Evolutionary conservation across 1,284 basidiomycete genomes (phyloP).

Genomic region (Cutaneotrichosporon curvatum): DNA sequence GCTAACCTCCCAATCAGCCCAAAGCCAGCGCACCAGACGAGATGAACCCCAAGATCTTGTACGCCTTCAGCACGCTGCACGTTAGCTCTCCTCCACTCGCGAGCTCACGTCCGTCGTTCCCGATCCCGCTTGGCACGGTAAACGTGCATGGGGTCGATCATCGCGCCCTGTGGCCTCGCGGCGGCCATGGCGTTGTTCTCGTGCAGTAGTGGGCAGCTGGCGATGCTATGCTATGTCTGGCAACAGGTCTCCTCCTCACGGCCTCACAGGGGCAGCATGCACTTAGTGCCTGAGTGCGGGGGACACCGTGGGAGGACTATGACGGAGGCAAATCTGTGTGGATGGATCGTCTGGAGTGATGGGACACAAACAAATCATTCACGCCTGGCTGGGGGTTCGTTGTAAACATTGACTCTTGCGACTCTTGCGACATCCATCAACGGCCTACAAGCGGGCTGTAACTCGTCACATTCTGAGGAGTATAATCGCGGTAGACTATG

Average conservation of each 20-base stretch:
- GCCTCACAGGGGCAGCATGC: no score
- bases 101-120: conserved; percentile 50
- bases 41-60: conserved; percentile 91
- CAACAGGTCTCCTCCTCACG: no score
- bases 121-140: conserved; percentile 72
- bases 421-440: not conserved
- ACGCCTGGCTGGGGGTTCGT: not conserved
- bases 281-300: no score
- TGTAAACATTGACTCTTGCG: not conserved
- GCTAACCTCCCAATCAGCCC: not conserved
- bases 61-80: conserved; percentile 64
- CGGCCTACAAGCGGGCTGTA: not conserved
- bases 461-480: not conserved
- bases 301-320: no score
- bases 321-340: no score
- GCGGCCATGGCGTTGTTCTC: conserved; percentile 17
- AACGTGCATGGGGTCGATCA: conserved; percentile 58
- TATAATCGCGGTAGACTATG: not conserved
- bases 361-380: conserved; percentile 14
- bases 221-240: no score
- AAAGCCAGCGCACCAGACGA: conserved; percentile 55
- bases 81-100: not conserved
- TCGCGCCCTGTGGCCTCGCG: conserved; percentile 14
- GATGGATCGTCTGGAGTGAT: no score
- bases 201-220: no score